These are phyloP conservation scores for Phaeosphaeriaceae sp. DNA, from an alignment of 2,329 filamentous ascomycete species.

Conservation along the genomic window DNA sequence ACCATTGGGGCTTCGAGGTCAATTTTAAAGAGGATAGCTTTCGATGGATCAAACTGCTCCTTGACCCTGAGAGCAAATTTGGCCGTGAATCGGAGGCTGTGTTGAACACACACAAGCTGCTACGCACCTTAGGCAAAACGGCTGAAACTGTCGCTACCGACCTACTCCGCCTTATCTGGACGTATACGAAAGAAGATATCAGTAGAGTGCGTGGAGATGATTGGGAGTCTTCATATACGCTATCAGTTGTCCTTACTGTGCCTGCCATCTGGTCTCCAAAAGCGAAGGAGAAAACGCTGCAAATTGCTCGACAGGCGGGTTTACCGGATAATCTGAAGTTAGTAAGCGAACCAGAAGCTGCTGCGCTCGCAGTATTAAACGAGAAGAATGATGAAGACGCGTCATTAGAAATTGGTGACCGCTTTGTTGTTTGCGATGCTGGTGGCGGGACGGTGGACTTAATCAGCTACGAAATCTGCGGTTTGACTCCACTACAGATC, in stretches of 20 bases:
- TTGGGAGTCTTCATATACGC: conserved; percentile 1
- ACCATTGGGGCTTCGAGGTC: too few relatives aligned
- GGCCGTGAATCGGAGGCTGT: conserved; percentile 3
- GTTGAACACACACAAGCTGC: not conserved
- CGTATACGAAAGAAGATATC: conserved; percentile 13
- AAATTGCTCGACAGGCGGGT: conserved; percentile 8
- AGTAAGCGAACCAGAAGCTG: conserved; percentile 40
- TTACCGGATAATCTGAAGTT: conserved; percentile 16
- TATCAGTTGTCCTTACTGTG: conserved; percentile 14
- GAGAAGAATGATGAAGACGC: conserved; percentile 16
- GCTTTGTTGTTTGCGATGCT: conserved; percentile 29
- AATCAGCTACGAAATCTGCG: conserved; percentile 25
- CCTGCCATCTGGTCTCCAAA: conserved; percentile 17
- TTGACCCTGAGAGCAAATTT: too few relatives aligned
- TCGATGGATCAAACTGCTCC: too few relatives aligned
- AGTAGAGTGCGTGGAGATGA: conserved; percentile 5
- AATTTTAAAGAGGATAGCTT: too few relatives aligned
- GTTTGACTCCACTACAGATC: conserved; percentile 11
- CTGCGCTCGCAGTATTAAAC: conserved; percentile 32
- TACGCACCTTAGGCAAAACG: conserved; percentile 8
- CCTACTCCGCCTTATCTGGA: conserved; percentile 19
- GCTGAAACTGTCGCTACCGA: conserved; percentile 14
- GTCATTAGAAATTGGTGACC: conserved; percentile 16
- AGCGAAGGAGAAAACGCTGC: conserved; percentile 9
- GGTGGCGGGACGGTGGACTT: conserved; percentile 32